Conservation (phyloP, 306 rosid species). For the Rosa chinensis region DNA sequence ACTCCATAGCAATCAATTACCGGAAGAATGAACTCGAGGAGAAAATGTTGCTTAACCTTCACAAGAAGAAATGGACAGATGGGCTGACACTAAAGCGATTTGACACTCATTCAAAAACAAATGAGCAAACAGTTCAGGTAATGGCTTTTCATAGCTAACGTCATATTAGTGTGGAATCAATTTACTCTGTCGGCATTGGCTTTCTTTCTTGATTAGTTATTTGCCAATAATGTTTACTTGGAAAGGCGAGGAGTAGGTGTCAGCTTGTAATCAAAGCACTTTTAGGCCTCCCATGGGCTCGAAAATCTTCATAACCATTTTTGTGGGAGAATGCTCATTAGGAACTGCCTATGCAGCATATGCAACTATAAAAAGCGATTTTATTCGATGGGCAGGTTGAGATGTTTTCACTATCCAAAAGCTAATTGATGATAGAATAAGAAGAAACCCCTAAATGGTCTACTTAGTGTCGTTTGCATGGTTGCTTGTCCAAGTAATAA, state of each 20-base stretch:
- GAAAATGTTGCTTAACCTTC: conserved; percentile 84
- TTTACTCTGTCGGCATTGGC: not conserved
- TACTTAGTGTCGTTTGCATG: not conserved
- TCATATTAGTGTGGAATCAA: not conserved
- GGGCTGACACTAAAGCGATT: conserved; percentile 64
- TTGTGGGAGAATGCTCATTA: not conserved
- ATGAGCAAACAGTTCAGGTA: conserved; percentile 89
- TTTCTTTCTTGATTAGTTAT: not conserved
- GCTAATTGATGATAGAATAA: not conserved
- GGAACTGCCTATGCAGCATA: not conserved
- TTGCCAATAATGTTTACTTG: not conserved
- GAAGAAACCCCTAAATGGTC: not conserved
- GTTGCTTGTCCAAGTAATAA: not conserved
- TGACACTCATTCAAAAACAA: conserved; percentile 80
- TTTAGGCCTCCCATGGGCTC: not conserved
- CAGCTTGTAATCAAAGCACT: not conserved
- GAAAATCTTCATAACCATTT: not conserved
- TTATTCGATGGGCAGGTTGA: not conserved
- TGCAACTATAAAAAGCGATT: not conserved
- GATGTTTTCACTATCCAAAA: not conserved
- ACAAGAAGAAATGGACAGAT: conserved; percentile 91
- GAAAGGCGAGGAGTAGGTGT: not conserved
- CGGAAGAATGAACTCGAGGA: conserved; percentile 86
- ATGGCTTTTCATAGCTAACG: not conserved
- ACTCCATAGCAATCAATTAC: conserved; percentile 79